Conservation (phyloP, 306 rosid genomes). For the Canavalia gladiata region DNA sequence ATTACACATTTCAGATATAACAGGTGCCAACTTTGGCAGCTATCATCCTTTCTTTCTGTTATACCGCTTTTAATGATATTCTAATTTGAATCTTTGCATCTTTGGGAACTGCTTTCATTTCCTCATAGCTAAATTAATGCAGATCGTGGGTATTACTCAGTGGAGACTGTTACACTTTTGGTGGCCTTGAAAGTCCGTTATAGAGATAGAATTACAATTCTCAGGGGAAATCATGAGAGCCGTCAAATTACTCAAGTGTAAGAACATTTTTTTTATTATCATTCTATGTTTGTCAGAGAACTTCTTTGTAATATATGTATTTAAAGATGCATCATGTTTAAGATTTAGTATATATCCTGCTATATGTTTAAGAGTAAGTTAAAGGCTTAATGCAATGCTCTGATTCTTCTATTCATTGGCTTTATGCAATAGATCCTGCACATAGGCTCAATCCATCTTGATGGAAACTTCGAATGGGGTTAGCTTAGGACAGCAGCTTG, state of each 20-base stretch:
- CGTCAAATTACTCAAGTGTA: slow-evolving; percentile 99
- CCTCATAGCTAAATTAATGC: slow-evolving; percentile 56
- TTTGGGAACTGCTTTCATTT: slow-evolving; percentile 36
- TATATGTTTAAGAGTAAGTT: slow-evolving; percentile 12
- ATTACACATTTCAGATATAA: neutral
- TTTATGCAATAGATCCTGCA: slow-evolving; percentile 7
- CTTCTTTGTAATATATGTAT: neutral
- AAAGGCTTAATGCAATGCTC: neutral
- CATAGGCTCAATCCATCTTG: slow-evolving; percentile 20
- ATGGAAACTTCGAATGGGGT: neutral
- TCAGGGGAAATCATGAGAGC: slow-evolving; percentile 97
- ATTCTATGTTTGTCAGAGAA: slow-evolving; percentile 26
- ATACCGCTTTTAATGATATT: slow-evolving; percentile 30
- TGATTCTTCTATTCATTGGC: slow-evolving; percentile 15
- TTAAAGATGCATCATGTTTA: slow-evolving; percentile 13
- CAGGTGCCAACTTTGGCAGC: slow-evolving; percentile 27
- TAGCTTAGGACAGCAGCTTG: slow-evolving; percentile 21
- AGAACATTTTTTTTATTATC: slow-evolving; percentile 47
- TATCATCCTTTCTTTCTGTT: neutral
- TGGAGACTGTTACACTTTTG: slow-evolving; percentile 95
- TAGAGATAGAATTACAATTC: slow-evolving; percentile 98
- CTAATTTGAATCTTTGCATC: slow-evolving; percentile 29
- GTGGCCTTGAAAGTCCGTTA: slow-evolving; percentile 97
- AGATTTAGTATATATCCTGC: slow-evolving; percentile 40
- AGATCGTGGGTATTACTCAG: slow-evolving; percentile 83